Evolutionary conservation across 768 basidiomycete genomes (phyloP), one percentile per base, ranked within the genome.

Genomic region (Collybia mongolica): DNA sequence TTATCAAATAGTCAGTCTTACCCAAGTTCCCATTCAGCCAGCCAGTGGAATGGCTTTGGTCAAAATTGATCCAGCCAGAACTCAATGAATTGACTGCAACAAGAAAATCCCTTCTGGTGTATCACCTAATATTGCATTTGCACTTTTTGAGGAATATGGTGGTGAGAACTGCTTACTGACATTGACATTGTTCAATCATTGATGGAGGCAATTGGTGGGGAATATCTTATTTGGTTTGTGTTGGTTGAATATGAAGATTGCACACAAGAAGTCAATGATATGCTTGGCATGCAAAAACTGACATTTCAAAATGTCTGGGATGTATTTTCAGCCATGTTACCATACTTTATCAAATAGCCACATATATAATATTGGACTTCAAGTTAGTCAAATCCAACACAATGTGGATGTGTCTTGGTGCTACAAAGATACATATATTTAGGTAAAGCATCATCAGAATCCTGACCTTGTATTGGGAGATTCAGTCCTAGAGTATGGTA

Each of bases 31-130:
- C 5, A 45, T 14, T 11, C 29, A 69, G 67, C 42, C 18, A 59
- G 6, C 59, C 68, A 28, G 54, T 59, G 6, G 56, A 57, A 39
- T 69, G 66, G 66, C 47, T 69, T 2, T 69, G 68, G 68, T 57
- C 63, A 6, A 52, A 29, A 3, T 44, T 68, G 0, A 54, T 69
- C 14, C 65, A 60, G 24, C 42, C 50, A 22, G 64, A 63, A 26
- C 55, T 67, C 3, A 48, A 62, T 22, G n/a, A 54, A 6, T 43
- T 39, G 8, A 60, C 61, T 41, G 6, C 2, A 5, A 41, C 12
- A 67, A 67, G 44, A 20, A 44, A 2, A 19, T 56, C 2, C 64
- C 64, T 23, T 58, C 54, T 19, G 65, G 62, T 7, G 54, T 54
- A 11, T 61, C 62, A 9, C 61, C 59, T 1, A 49, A 67, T 39